Base-by-base conservation (phyloP, 768 basidiomycete genomes). In the Austroboletus eburneus region DNA sequence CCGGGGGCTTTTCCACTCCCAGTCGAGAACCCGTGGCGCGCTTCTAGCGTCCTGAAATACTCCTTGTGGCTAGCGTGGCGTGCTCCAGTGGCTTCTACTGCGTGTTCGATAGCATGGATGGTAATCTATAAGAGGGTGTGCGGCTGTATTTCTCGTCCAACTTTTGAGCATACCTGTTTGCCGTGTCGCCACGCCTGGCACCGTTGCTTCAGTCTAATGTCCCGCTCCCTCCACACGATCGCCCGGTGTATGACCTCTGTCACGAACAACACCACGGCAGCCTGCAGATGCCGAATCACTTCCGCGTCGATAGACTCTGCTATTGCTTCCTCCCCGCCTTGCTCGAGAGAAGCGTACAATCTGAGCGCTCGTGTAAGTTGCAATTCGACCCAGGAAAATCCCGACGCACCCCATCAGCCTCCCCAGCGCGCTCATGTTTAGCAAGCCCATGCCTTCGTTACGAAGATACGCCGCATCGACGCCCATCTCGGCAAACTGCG, bases 141-240 rank as follows among this genome's bases (percentile, higher is more conserved):
- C 29, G 25, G 20, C 17, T 0, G n/a, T 9, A 14, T 2, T 32
- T 12, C 18, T 20, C 5, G 12, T 39, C 18, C 10, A 29, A 27
- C 37, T 22, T 32, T 9, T n/a, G n/a, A 18, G 43, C 54, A 10
- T 41, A 79, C 77, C 54, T 75, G 68, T 24, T 71, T 69, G 12
- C 69, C 68, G 3, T 70, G 43, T 39, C 73, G 69, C 82, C 85
- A 88, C 7, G 72, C 81, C 54, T 77, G 83, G 39, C 77, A 77
- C 17, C 75, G 73, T 33, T 69, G 67, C 64, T 86, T 87, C 57
- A 83, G 58, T 25, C 67, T 63, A 43, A 69, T 62, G 54, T 85
- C 85, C 47, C 81, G 76, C 54, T 85, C 82, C 34, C 77, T 76
- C 30, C 73, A 67, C 7, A 77, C 67, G 35, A 86, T 73, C 18